Conservation (phyloP, 805 yeast genomes). For the Lachancea nothofagi region DNA sequence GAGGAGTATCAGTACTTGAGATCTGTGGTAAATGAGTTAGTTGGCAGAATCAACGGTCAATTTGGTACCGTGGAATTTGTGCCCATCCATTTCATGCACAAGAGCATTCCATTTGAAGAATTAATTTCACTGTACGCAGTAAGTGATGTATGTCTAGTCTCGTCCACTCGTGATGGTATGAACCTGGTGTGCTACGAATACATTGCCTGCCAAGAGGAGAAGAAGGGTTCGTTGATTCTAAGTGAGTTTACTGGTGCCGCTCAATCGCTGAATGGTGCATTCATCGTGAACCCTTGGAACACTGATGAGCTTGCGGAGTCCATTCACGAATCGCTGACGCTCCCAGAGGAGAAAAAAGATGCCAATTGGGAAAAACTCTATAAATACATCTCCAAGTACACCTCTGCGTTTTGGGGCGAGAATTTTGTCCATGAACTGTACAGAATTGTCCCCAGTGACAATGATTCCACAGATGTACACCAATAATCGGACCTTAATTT, state of each 20-base stretch:
- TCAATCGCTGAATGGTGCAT: slow-evolving; percentile 89
- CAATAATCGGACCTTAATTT: too few species aligned
- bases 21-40: slow-evolving; percentile 91
- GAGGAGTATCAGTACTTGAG: slow-evolving; percentile 94
- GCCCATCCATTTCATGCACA: slow-evolving; percentile 95
- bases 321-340: slow-evolving; percentile 77
- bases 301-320: slow-evolving; percentile 89
- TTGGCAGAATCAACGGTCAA: slow-evolving; percentile 92
- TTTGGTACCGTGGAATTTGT: slow-evolving; percentile 97
- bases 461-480: neutral
- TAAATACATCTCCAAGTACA: slow-evolving; percentile 84
- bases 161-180: slow-evolving; percentile 98
- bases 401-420: slow-evolving; percentile 97
- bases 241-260: slow-evolving; percentile 99
- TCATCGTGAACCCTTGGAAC: slow-evolving; percentile 97
- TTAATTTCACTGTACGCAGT: slow-evolving; percentile 79
- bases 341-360: slow-evolving; percentile 73
- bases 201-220: slow-evolving; percentile 87
- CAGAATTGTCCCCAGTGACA: slow-evolving; percentile 32
- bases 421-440: slow-evolving; percentile 83
- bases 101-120: slow-evolving; percentile 84
- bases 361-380: slow-evolving; percentile 80
- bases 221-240: slow-evolving; percentile 78
- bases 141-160: slow-evolving; percentile 86
- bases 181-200: slow-evolving; percentile 93